These are phyloP conservation scores for Microbotryum saponariae DNA, from an alignment of 1,284 basidiomycete genomes.

Conservation along the genomic window DNA sequence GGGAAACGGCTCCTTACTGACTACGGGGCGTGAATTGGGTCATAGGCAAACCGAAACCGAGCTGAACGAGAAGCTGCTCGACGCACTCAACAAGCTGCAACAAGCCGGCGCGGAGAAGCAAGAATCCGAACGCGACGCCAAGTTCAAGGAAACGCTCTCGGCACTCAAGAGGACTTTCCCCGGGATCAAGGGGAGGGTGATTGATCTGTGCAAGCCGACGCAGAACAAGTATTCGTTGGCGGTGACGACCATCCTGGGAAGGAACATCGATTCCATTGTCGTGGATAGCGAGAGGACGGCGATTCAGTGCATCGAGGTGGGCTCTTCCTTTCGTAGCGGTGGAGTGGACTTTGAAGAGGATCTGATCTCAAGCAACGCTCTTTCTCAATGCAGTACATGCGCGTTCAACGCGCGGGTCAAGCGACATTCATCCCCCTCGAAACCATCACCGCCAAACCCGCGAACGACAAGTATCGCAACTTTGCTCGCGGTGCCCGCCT, in stretches of 20 bases:
- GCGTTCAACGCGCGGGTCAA: constrained; percentile 85
- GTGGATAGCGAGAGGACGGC: constrained; percentile 95
- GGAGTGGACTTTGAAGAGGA: background rate
- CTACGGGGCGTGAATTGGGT: background rate
- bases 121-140: constrained; percentile 75
- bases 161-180: constrained; percentile 81
- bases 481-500: constrained; percentile 85
- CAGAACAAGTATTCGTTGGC: constrained; percentile 87
- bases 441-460: constrained; percentile 84
- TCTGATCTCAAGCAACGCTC: background rate
- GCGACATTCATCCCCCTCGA: constrained; percentile 97
- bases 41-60: constrained; percentile 75
- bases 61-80: constrained; percentile 80
- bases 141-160: constrained; percentile 74
- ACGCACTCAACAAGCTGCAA: constrained; percentile 72
- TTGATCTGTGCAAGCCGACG: constrained; percentile 88
- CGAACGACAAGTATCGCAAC: constrained; percentile 89
- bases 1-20: background rate
- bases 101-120: constrained; percentile 78
- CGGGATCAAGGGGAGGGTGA: constrained; percentile 60
- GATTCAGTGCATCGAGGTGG: constrained; percentile 90
- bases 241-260: constrained; percentile 87
- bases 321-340: constrained; percentile 19
- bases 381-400: constrained; percentile 64
- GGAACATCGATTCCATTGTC: constrained; percentile 91